Conservation (phyloP, 2,329 filamentous ascomycete genomes). For the Colletotrichum costaricense region DNA sequence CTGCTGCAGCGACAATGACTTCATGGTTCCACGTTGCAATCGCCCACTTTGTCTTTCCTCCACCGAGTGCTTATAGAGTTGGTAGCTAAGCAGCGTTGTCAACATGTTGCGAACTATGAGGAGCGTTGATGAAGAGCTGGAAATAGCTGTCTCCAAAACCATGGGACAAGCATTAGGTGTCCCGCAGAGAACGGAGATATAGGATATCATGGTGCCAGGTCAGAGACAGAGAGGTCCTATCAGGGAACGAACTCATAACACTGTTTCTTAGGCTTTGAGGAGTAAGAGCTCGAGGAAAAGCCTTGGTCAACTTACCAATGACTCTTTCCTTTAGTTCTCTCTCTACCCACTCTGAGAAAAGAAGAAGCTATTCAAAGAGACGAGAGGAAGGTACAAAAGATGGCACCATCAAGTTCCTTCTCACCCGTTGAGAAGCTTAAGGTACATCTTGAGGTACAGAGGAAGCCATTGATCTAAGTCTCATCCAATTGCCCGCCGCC, state of each 20-base stretch:
- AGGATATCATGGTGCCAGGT: not conserved
- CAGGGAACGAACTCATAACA: not conserved
- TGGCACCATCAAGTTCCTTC: not conserved
- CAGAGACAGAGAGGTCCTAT: not conserved
- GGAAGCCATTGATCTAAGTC: not conserved
- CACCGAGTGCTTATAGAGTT: not conserved
- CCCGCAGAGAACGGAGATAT: not conserved
- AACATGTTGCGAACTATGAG: not conserved
- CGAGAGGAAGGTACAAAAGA: not conserved
- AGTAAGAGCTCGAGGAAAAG: not conserved
- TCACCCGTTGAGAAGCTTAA: not conserved
- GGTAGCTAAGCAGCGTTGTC: not conserved
- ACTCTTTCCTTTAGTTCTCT: not conserved
- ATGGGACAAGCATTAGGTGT: not conserved
- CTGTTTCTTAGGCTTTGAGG: not conserved
- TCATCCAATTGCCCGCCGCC: not conserved
- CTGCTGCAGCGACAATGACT: constrained; percentile 16
- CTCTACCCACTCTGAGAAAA: not conserved
- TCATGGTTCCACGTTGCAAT: not conserved
- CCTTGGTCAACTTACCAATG: not conserved
- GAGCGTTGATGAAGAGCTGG: not conserved
- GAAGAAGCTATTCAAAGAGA: not conserved
- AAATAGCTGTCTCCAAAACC: not conserved
- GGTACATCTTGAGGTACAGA: not conserved
- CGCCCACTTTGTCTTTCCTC: not conserved